phyloP scores from a whole-genome alignment of 2,329 filamentous ascomycete species.

The Ilyonectria robusta region DNA sequence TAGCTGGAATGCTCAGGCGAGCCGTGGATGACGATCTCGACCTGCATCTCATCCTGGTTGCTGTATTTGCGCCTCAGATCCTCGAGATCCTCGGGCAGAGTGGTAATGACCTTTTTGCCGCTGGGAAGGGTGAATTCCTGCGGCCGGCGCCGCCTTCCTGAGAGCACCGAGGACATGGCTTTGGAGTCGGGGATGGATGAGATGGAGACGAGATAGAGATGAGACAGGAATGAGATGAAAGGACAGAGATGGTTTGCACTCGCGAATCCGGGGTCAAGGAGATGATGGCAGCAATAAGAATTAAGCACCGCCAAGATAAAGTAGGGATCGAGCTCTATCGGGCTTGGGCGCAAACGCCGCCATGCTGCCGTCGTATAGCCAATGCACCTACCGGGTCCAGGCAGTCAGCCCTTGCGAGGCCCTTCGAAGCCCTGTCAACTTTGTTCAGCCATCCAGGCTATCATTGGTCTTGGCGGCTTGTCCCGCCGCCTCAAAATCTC shows the following conservation, averaged over 20 bases:
- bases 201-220: neutral
- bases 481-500: conserved; percentile 31
- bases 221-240: neutral
- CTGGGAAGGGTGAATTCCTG: conserved; percentile 69
- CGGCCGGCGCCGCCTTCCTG: conserved; percentile 54
- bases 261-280: conserved; percentile 14
- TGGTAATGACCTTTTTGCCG: conserved; percentile 70
- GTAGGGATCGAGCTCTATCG: conserved; percentile 23
- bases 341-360: conserved; percentile 33
- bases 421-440: conserved; percentile 30
- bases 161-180: conserved; percentile 42
- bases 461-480: conserved; percentile 45
- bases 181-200: neutral
- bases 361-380: conserved; percentile 32
- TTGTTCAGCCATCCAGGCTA: conserved; percentile 25
- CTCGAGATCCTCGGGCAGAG: conserved; percentile 69
- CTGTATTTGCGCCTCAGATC: conserved; percentile 61
- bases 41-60: conserved; percentile 52
- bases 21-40: conserved; percentile 72
- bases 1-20: conserved; percentile 62
- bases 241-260: conserved; percentile 7
- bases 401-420: conserved; percentile 17
- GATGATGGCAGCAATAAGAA: conserved; percentile 28
- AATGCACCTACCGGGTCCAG: conserved; percentile 1
- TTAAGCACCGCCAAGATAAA: conserved; percentile 29